Conservation (phyloP, 1,139 yeast species). For the Kodamaea alishanica region DNA sequence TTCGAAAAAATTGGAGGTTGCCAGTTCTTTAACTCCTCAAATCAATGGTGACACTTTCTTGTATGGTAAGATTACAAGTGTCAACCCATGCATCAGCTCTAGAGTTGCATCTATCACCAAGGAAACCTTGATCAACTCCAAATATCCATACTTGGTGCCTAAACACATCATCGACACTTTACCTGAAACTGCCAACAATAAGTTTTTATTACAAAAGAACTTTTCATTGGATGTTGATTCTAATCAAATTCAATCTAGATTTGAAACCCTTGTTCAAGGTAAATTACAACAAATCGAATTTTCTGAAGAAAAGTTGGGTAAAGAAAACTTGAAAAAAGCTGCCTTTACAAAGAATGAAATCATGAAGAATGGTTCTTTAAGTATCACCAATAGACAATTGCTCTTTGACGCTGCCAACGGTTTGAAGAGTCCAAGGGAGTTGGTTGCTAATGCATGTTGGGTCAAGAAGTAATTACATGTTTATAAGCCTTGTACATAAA, state of each 20-base stretch:
- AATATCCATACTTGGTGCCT: conserved; percentile 45
- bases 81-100: conserved; percentile 30
- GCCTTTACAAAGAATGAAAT: conserved; percentile 20
- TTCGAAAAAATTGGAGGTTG: conserved; percentile 12
- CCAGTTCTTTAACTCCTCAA: conserved; percentile 21
- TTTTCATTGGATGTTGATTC: conserved; percentile 28
- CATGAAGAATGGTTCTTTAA: conserved; percentile 33
- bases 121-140: conserved; percentile 36
- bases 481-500: no score
- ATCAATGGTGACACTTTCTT: conserved; percentile 32
- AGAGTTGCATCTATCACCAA: conserved; percentile 44
- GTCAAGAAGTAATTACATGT: conserved; percentile 10
- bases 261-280: conserved; percentile 37
- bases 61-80: conserved; percentile 37
- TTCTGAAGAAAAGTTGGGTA: conserved; percentile 5
- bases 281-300: conserved; percentile 17
- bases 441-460: conserved; percentile 36
- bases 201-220: conserved; percentile 33
- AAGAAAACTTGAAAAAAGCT: conserved; percentile 14
- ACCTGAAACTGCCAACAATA: conserved; percentile 26
- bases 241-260: conserved; percentile 23
- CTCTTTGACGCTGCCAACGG: conserved; percentile 32
- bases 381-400: conserved; percentile 24
- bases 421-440: conserved; percentile 21
- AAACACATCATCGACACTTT: conserved; percentile 28